Base-by-base conservation (phyloP, 2,329 filamentous ascomycete genomes). In the Colletotrichum cuscutae region DNA sequence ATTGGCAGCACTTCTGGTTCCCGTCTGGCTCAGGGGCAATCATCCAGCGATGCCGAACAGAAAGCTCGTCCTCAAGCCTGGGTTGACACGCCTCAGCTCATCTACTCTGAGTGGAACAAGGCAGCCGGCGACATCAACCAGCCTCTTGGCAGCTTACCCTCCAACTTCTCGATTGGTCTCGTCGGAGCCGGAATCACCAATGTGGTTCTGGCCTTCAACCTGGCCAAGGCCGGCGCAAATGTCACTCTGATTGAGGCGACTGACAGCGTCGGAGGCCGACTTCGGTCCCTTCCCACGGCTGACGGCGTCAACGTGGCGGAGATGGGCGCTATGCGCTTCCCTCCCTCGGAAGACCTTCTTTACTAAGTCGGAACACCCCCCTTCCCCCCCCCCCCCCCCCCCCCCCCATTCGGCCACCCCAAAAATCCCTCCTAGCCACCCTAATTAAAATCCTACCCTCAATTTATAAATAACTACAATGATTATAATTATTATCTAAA, bases 291-390 rank as follows among this genome's bases (percentile, higher is more conserved):
- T 11, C 60, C 60, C 9, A 63, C 60, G 6, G 35, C 64, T 19
- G 64, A 66, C 19, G 64, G 64, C 12, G 37, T 66, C 26, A 66
- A 66, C 54, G 54, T 66, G 8, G 64, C 64, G 8, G 64, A 66
- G 54, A 66, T 66, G 64, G 64, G 64, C n/a, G 64, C 64, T 19
- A 66, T 66, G 64, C 53, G 64, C 53, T 66, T 60, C 35, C 64
- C 64, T 1, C 64, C 64, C 9, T 66, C 64, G 12, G 54, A 66
- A 42, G 64, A 60, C n/a, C 30, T 66, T 24, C 64, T 66, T 35
- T 66, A 66, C 54, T 66, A n/a, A n/a, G n/a, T n/a, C n/a, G n/a
- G n/a, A n/a, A n/a, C n/a, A n/a, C n/a, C n/a, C n/a, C n/a, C n/a
- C n/a, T n/a, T n/a, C n/a, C n/a, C n/a, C n/a, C n/a, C n/a, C n/a